These are phyloP conservation scores for Ophiostoma ulmi DNA, from an alignment of 2,329 filamentous ascomycete species.

Conservation along the genomic window DNA sequence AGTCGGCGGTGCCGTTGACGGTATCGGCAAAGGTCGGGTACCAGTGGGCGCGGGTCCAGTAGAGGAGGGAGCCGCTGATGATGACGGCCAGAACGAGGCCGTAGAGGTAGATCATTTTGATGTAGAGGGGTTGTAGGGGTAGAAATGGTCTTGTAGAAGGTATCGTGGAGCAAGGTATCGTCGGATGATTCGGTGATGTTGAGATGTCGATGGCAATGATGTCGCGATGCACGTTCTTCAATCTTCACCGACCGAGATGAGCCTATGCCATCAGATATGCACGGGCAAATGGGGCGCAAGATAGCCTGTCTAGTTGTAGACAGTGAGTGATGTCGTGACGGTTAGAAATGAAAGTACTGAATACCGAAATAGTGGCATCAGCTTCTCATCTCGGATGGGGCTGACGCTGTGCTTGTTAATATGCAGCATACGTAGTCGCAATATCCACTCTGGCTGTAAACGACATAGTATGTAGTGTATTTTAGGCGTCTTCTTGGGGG, in stretches of 20 bases:
- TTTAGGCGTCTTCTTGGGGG: neutral
- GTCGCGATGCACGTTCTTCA: neutral
- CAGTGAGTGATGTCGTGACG: neutral
- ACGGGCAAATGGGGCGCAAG: no score
- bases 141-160: neutral
- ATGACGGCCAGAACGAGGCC: constrained; percentile 67
- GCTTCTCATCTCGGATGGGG: neutral
- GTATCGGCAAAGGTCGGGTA: constrained; percentile 52
- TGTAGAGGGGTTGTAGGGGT: neutral
- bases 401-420: constrained; percentile 8
- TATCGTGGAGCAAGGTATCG: neutral
- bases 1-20: constrained; percentile 40
- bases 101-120: constrained; percentile 79
- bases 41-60: constrained; percentile 77
- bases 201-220: neutral
- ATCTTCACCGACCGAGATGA: neutral
- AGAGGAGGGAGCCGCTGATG: constrained; percentile 67
- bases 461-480: neutral
- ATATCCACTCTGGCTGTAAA: constrained; percentile 14
- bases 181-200: neutral
- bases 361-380: neutral
- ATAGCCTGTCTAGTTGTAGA: neutral
- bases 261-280: neutral
- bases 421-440: constrained; percentile 14
- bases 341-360: neutral